A percentile compares a stretch with the other conserved stretches of the same genome.
These are phyloP conservation scores for Saksenaea vasiformis DNA, from an alignment of 371 early-diverging fungal species.

Conservation along the genomic window DNA sequence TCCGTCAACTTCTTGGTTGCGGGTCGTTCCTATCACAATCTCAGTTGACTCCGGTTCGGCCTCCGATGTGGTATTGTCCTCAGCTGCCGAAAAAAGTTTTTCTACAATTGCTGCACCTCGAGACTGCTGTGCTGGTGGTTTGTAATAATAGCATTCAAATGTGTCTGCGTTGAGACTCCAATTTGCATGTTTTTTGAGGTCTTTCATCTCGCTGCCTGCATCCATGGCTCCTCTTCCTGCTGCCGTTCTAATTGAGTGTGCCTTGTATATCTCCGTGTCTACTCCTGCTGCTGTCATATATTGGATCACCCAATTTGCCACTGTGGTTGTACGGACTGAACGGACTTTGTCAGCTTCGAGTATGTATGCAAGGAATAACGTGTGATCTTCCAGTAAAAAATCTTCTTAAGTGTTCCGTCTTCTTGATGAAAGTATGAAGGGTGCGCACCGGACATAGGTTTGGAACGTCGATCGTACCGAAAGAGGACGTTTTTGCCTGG, in stretches of 20 bases:
- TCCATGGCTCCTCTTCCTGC: constrained; percentile 6
- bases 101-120: too few relatives aligned
- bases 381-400: not conserved
- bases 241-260: constrained; percentile 1
- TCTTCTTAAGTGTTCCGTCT: not conserved
- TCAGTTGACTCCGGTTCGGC: too few relatives aligned
- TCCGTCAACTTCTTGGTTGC: too few relatives aligned
- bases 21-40: too few relatives aligned
- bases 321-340: not conserved
- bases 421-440: not conserved
- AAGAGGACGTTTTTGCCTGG: not conserved
- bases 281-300: not conserved
- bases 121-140: too few relatives aligned
- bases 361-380: not conserved
- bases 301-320: too few relatives aligned
- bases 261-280: not conserved
- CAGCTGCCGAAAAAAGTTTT: too few relatives aligned
- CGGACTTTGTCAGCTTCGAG: not conserved
- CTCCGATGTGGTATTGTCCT: too few relatives aligned
- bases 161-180: constrained; percentile 9
- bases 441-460: not conserved
- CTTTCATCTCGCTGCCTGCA: not conserved
- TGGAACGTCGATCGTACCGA: not conserved
- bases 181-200: constrained; percentile 11
- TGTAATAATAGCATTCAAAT: constrained; percentile 14